Evolutionary conservation across 2,329 filamentous ascomycete species (phyloP).

Genomic region (Monosporascus sp.): DNA sequence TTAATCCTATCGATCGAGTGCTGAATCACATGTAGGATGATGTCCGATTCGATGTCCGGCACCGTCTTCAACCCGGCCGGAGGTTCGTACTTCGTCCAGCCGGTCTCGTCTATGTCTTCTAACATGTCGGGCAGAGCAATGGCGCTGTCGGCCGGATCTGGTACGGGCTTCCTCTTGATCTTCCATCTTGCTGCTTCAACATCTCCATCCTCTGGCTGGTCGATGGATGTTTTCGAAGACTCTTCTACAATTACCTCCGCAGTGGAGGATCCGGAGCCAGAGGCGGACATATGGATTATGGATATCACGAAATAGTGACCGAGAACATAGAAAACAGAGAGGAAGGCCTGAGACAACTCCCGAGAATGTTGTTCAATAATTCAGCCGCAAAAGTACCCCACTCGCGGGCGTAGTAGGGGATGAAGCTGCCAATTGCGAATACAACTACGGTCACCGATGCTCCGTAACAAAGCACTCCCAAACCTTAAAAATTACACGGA

Average conservation of each 20-base stretch:
- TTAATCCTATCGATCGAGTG: conserved; percentile 42
- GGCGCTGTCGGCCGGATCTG: neutral
- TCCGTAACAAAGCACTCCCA: neutral
- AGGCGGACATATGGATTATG: neutral
- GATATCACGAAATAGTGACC: neutral
- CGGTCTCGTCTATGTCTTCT: conserved; percentile 24
- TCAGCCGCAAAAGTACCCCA: too few species aligned
- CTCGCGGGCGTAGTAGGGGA: too few species aligned
- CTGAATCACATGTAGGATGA: conserved; percentile 35
- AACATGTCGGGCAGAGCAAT: conserved; percentile 6
- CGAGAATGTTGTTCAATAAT: too few species aligned
- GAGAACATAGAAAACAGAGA: neutral
- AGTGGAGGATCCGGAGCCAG: neutral
- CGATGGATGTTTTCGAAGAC: neutral
- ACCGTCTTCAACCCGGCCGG: conserved; percentile 35
- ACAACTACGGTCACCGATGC: too few species aligned
- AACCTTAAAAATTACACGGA: neutral
- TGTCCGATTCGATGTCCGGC: conserved; percentile 32
- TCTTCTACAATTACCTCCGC: neutral
- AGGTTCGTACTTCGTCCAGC: conserved; percentile 43
- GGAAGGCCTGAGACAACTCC: neutral
- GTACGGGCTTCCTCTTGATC: conserved; percentile 16
- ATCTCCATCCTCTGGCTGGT: conserved; percentile 4
- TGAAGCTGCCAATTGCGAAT: too few species aligned
- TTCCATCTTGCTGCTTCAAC: conserved; percentile 11